These are phyloP conservation scores for Cordyceps fumosorosea DNA, from an alignment of 2,329 filamentous ascomycete genomes.

Conservation along the genomic window DNA sequence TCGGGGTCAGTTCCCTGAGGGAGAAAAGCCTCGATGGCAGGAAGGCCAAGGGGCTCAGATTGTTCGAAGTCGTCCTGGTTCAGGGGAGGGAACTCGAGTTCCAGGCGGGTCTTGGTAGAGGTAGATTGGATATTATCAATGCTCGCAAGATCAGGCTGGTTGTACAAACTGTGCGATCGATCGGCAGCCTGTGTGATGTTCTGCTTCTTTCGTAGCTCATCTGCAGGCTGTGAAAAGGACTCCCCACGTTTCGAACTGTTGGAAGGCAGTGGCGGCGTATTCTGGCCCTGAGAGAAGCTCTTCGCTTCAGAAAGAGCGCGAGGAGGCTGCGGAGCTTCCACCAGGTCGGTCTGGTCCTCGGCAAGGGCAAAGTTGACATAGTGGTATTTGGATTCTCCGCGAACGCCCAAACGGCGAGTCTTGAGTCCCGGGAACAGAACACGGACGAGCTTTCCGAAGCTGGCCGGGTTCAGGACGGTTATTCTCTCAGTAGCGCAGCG, in stretches of 20 bases:
- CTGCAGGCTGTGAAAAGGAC: conserved; percentile 25
- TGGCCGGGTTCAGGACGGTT: conserved; percentile 91
- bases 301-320: conserved; percentile 43
- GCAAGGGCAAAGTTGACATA: conserved; percentile 65
- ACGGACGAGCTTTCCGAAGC: conserved; percentile 93
- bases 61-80: conserved; percentile 46
- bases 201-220: conserved; percentile 16
- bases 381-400: conserved; percentile 97
- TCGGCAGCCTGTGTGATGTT: conserved; percentile 15
- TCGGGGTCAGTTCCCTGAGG: conserved; percentile 78
- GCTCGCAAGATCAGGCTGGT: conserved; percentile 48
- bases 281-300: conserved; percentile 43
- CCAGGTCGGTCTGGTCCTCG: conserved; percentile 48
- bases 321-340: conserved; percentile 39
- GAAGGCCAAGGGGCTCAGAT: conserved; percentile 69
- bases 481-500: conserved; percentile 90
- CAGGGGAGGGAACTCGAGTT: conserved; percentile 55
- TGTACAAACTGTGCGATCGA: conserved; percentile 46
- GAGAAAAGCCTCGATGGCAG: conserved; percentile 76
- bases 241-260: conserved; percentile 16
- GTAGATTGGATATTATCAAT: conserved; percentile 54
- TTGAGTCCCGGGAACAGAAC: conserved; percentile 95
- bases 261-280: conserved; percentile 30
- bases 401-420: conserved; percentile 82
- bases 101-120: conserved; percentile 50